Conservation (phyloP, 495 filamentous ascomycete genomes). For the Daldinia childiae region DNA sequence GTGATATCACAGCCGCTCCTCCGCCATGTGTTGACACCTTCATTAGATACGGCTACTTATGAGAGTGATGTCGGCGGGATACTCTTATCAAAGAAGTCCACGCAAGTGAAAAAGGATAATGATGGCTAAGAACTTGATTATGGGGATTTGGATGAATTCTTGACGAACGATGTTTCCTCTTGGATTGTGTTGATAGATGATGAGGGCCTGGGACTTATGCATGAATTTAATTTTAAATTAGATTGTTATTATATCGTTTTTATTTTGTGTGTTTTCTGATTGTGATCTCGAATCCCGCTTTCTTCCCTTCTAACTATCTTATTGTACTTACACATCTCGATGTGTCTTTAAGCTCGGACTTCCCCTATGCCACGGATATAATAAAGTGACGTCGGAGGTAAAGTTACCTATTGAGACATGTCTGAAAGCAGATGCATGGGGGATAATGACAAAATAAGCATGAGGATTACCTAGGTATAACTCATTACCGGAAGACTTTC, state of each 20-base stretch:
- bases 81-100: not conserved
- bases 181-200: conserved; percentile 19
- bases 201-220: conserved; percentile 7
- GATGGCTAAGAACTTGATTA: not conserved
- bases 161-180: conserved; percentile 2
- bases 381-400: not conserved
- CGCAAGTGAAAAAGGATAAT: not conserved
- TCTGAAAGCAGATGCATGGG: no score
- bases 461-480: no score
- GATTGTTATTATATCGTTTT: not conserved
- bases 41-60: not conserved
- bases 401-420: no score
- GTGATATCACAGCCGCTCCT: no score
- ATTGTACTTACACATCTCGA: no score
- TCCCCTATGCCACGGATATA: not conserved
- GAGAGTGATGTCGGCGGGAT: not conserved
- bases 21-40: not conserved
- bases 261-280: not conserved
- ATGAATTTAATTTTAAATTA: conserved; percentile 7
- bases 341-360: not conserved
- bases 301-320: not conserved
- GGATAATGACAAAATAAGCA: no score
- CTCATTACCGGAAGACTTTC: no score
- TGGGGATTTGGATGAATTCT: conserved; percentile 1
- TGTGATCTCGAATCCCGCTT: not conserved